Evolutionary conservation across 75 land plant genomes (phyloP).

Genomic region (Pinus taeda): DNA sequence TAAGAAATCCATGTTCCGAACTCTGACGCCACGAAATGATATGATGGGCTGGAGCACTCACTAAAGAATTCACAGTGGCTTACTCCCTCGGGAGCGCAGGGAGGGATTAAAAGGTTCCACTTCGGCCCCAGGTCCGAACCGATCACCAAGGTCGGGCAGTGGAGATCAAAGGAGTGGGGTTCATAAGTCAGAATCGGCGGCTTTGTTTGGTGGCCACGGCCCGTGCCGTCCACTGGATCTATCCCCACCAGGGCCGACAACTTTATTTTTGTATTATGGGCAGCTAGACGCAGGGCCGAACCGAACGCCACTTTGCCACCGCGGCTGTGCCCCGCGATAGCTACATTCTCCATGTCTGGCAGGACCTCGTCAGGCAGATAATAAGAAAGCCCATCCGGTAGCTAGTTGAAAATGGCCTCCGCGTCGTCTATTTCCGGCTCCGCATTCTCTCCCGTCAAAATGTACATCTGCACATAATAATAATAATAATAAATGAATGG

Average conservation of each 20-base stretch:
- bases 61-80: no score
- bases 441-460: constrained; percentile 7
- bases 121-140: no score
- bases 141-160: no score
- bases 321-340: constrained; percentile 84
- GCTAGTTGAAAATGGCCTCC: constrained; percentile 11
- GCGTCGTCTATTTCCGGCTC: constrained; percentile 5
- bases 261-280: no score
- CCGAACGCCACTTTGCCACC: constrained; percentile 74
- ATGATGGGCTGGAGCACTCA: constrained; percentile 37
- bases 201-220: neutral
- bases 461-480: constrained; percentile 5
- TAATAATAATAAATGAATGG: no score
- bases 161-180: no score
- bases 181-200: constrained; percentile 9
- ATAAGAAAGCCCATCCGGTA: neutral
- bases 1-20: constrained; percentile 83
- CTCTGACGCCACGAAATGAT: constrained; percentile 60
- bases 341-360: constrained; percentile 44
- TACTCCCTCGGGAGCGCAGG: no score
- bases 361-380: constrained; percentile 1
- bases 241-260: no score
- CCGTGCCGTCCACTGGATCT: no score
- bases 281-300: no score
- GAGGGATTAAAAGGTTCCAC: no score